phyloP scores from a whole-genome alignment of 139 green algal genomes.

The Edaphochlamys debaryana region DNA sequence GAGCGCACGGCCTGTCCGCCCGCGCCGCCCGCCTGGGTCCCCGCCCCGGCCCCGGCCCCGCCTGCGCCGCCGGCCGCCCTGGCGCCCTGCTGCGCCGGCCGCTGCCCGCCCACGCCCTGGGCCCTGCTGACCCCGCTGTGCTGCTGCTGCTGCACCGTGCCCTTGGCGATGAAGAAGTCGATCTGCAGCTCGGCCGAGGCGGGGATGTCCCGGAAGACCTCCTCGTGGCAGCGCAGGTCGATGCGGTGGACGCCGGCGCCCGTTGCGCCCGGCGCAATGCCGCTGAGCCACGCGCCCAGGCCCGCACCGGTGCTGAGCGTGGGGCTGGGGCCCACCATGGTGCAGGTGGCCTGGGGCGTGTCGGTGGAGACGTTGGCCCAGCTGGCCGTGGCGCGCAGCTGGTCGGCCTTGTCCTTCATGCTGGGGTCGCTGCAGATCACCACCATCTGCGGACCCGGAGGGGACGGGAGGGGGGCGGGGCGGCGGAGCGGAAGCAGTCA shows the following conservation, averaged over 20 bases:
- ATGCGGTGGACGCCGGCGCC: neutral
- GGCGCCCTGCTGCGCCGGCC: neutral
- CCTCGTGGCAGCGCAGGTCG: neutral
- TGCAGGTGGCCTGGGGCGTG: too few relatives aligned
- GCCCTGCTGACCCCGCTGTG: neutral
- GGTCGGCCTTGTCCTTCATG: neutral
- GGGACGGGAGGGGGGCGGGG: neutral
- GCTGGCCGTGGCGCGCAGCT: neutral
- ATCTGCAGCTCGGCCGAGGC: constrained; percentile 33
- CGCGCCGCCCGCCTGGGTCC: neutral
- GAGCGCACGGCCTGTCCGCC: too few relatives aligned
- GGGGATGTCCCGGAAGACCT: constrained; percentile 34
- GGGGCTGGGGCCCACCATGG: too few relatives aligned
- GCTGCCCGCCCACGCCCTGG: neutral
- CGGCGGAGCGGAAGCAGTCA: too few relatives aligned
- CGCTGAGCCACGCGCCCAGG: neutral
- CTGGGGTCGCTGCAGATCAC: neutral
- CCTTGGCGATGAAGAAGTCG: constrained; percentile 20
- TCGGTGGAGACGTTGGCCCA: neutral
- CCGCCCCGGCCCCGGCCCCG: neutral
- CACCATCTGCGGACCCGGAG: neutral
- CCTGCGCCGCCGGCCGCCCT: neutral
- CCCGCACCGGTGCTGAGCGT: neutral
- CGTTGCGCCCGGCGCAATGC: neutral
- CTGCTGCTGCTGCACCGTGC: neutral